Evolutionary conservation across 2,329 filamentous ascomycete species (phyloP).

Genomic region (Calonectria pauciramosa): DNA sequence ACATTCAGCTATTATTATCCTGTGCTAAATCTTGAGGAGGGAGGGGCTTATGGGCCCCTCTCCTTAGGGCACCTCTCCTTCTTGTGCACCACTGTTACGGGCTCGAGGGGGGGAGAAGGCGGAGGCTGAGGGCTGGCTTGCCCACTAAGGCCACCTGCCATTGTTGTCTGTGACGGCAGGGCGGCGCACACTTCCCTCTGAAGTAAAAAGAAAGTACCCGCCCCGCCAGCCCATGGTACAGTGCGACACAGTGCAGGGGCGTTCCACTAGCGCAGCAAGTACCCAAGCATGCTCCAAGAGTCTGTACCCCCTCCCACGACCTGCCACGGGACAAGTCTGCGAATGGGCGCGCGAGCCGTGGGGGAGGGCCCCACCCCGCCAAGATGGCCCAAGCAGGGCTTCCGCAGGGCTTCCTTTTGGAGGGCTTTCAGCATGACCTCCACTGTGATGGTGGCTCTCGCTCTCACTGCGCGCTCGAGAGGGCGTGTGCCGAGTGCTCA

Average conservation of each 20-base stretch:
- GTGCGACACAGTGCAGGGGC: conserved; percentile 15
- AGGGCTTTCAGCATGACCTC: conserved; percentile 15
- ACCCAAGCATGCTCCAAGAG: conserved; percentile 11
- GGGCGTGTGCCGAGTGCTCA: conserved; percentile 25
- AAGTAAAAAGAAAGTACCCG: conserved; percentile 22
- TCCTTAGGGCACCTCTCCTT: conserved; percentile 7
- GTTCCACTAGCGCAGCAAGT: conserved; percentile 13
- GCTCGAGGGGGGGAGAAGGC: background rate
- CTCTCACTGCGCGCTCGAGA: background rate
- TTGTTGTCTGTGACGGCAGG: background rate
- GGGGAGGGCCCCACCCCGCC: conserved; percentile 14
- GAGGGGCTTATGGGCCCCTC: background rate
- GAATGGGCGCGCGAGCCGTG: conserved; percentile 28
- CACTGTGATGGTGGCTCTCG: conserved; percentile 7
- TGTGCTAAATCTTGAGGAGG: background rate
- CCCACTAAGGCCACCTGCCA: background rate
- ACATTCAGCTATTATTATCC: background rate
- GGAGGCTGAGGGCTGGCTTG: conserved; percentile 12
- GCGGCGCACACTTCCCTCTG: conserved; percentile 10
- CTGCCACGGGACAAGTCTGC: conserved; percentile 20
- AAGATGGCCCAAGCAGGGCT: conserved; percentile 22
- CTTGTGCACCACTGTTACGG: background rate
- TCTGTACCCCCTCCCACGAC: conserved; percentile 13
- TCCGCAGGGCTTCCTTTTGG: conserved; percentile 14
- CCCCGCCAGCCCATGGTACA: conserved; percentile 20